phyloP scores from a whole-genome alignment of 2,329 filamentous ascomycete genomes.

The Colletotrichum trifolii region DNA sequence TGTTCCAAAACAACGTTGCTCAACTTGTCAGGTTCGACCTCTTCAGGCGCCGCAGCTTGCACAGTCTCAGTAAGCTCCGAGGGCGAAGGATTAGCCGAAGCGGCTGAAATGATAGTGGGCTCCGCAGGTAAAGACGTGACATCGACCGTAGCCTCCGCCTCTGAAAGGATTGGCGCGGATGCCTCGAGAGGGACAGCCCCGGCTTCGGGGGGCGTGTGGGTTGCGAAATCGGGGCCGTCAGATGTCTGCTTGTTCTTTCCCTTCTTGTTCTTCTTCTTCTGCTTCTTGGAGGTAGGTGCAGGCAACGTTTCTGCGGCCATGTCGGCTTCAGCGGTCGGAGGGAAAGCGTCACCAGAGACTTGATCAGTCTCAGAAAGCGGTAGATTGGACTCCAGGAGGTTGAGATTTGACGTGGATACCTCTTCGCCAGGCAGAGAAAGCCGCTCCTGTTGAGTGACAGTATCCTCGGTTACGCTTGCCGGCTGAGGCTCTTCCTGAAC shows the following conservation, averaged over 20 bases:
- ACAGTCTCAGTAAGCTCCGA: too few relatives aligned
- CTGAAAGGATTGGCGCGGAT: not conserved
- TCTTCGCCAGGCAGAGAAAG: not conserved
- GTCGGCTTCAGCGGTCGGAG: not conserved
- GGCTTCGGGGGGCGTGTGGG: constrained; percentile 22
- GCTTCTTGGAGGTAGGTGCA: constrained; percentile 35
- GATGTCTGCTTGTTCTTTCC: constrained; percentile 31
- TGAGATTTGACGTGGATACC: not conserved
- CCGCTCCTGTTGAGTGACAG: not conserved
- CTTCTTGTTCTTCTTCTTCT: constrained; percentile 40
- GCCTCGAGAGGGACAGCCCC: not conserved
- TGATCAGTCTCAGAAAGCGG: not conserved
- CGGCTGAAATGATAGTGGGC: too few relatives aligned
- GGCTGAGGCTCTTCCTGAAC: too few relatives aligned
- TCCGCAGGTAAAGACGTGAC: too few relatives aligned
- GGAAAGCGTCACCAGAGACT: not conserved
- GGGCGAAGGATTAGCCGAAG: too few relatives aligned
- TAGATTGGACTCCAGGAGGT: not conserved
- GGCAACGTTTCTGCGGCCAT: constrained; percentile 5
- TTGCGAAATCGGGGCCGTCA: constrained; percentile 16
- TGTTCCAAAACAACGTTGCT: too few relatives aligned
- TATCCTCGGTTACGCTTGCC: not conserved
- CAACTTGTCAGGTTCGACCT: too few relatives aligned
- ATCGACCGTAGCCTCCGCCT: not conserved
- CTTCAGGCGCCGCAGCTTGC: too few relatives aligned